A percentile compares a stretch with the other conserved stretches of the same genome.
Conservation (phyloP, 2,329 filamentous ascomycete species). For the Neofusicoccum sp. region DNA sequence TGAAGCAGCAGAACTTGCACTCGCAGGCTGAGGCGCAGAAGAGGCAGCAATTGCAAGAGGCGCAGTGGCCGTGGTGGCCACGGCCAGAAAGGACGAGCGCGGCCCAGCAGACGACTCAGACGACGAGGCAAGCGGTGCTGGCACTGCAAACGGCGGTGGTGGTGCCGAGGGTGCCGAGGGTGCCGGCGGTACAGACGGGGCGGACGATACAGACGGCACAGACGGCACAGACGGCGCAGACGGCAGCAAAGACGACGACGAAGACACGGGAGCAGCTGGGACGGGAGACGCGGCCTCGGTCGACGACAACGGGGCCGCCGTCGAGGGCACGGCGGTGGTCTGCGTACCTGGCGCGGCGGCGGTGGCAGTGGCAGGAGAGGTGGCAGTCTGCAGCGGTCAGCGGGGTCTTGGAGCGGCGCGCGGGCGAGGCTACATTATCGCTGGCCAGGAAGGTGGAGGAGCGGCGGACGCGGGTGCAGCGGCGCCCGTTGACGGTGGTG, state of each 20-base stretch:
- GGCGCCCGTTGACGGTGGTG: constrained; percentile 38
- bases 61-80: neutral
- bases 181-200: too few relatives aligned
- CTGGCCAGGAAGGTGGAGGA: constrained; percentile 21
- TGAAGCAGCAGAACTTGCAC: constrained; percentile 8
- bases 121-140: too few relatives aligned
- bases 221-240: neutral
- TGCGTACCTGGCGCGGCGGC: constrained; percentile 29
- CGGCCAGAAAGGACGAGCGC: neutral
- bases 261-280: neutral
- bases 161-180: too few relatives aligned
- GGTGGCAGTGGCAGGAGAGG: constrained; percentile 29
- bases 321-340: constrained; percentile 23
- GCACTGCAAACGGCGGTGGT: too few relatives aligned
- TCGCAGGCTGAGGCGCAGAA: neutral
- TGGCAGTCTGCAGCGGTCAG: constrained; percentile 21
- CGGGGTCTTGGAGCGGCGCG: constrained; percentile 16
- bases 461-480: constrained; percentile 37
- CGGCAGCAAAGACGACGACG: neutral
- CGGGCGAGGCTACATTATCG: constrained; percentile 20
- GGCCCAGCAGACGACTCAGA: neutral
- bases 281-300: constrained; percentile 20
- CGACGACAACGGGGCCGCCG: constrained; percentile 16
- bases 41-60: neutral
- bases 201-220: neutral